Evolutionary conservation across 495 filamentous ascomycete species (phyloP), one percentile per base, ranked within the genome.

Genomic region (Penicillium silybi): DNA sequence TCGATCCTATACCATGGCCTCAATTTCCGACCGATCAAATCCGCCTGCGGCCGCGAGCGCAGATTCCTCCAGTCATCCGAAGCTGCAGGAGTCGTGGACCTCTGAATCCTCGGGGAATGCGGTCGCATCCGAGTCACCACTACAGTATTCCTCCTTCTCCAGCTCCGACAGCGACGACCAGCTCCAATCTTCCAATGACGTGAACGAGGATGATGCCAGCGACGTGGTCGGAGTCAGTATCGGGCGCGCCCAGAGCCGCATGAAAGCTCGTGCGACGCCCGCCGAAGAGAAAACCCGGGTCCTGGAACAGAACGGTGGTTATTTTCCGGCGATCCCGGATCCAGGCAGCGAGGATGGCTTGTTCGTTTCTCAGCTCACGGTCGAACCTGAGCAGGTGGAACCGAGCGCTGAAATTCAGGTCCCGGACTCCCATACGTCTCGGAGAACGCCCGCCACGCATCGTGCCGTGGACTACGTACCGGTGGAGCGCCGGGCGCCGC

Each of bases 191-290:
- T 46, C 54, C 40, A 54, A 65, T 34, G 57, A 61, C 10, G 61
- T 59, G 18, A 57, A 68, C 35, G 66, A 74, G 45, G 72, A 76
- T 53, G 70, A 65, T 45, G 72, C 69, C 48, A 80, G 85, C 54
- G 81, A 84, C 51, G 82, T 92, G 48, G 79, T 96, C 52, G 88
- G 88, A 19, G 80, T 91, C 45, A 87, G 88, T 53, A 87, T 96
- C 49, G 82, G 88, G 57, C 79, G 78, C 15, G 70, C 76, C 15
- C 90, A 92, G 37, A 87, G 82, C 43, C 79, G 85, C 38, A 75
- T 95, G 51, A 85, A 84, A 26, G 82, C 84, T 17, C 80, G 87
- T 13, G 76, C 75, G 40, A 92, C 87, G 0, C 85, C 89, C 2
- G 82, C 85, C 9, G 81, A 84, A 34, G 90, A 95, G 63, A 92